Conservation (phyloP, 163 green algal species). For the Coccomyxa subellipsoidea region DNA sequence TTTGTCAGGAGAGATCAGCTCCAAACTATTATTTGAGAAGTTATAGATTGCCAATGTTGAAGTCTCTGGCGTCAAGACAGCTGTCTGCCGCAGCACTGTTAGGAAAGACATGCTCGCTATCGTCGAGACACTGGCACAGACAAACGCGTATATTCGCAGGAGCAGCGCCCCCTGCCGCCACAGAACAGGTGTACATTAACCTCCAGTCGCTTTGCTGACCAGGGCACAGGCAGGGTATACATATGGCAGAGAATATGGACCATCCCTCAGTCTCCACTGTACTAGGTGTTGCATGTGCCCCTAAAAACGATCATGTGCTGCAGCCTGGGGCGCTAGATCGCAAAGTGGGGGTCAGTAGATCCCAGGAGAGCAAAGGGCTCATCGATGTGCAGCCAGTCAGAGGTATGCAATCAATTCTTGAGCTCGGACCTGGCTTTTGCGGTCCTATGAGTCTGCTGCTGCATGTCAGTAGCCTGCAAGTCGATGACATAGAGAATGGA, state of each 20-base stretch:
- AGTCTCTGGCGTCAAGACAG: not conserved
- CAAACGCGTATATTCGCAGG: not conserved
- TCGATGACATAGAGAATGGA: not conserved
- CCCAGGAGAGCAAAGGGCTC: conserved; percentile 5
- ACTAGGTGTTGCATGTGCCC: no score
- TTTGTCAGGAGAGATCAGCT: no score
- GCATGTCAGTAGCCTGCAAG: no score
- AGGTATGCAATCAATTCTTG: not conserved
- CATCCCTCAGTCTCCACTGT: no score
- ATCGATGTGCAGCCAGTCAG: not conserved
- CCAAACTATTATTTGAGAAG: no score
- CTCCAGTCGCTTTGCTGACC: no score
- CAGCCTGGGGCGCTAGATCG: conserved; percentile 1
- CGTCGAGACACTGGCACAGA: not conserved
- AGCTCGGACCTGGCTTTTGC: not conserved
- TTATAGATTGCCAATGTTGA: no score
- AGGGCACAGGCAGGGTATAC: no score
- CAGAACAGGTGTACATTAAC: not conserved
- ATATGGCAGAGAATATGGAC: no score
- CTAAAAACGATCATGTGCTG: no score
- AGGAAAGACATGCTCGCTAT: not conserved
- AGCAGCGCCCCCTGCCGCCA: not conserved
- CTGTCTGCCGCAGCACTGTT: not conserved
- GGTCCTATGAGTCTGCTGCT: no score
- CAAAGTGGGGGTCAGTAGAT: not conserved